Conservation (phyloP, 331 rosid genomes). For the Acacia concinna region DNA sequence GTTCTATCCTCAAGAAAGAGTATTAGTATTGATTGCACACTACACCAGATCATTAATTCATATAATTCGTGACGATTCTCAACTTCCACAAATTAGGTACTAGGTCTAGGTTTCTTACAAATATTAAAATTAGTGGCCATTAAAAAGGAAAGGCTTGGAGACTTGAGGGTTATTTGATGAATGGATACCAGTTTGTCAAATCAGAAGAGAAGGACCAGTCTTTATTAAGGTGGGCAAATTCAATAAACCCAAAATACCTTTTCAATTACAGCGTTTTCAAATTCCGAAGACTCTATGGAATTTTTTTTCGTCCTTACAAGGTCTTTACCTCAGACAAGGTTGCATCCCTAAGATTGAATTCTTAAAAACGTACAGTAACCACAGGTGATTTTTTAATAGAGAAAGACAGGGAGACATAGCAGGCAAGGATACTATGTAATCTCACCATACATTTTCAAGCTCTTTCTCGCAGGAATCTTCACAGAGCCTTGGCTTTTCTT, state of each 20-base stretch:
- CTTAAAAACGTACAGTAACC: constrained; percentile 14
- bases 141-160: neutral
- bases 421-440: constrained; percentile 46
- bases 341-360: constrained; percentile 7
- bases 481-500: constrained; percentile 80
- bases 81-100: neutral
- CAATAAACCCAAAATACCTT: constrained; percentile 11
- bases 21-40: neutral
- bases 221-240: neutral
- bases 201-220: neutral
- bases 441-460: constrained; percentile 99
- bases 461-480: constrained; percentile 75
- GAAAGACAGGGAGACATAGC: constrained; percentile 3
- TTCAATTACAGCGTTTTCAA: neutral
- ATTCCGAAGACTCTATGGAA: neutral
- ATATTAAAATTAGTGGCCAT: neutral
- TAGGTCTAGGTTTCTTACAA: neutral
- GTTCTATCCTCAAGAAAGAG: constrained; percentile 9
- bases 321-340: neutral
- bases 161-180: neutral
- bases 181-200: constrained; percentile 7
- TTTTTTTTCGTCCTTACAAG: neutral
- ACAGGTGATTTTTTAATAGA: neutral
- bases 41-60: neutral
- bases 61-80: neutral